Evolutionary conservation across 306 rosid species (phyloP), one percentile per base, ranked within the genome.

Genomic region (Pyrus communis): DNA sequence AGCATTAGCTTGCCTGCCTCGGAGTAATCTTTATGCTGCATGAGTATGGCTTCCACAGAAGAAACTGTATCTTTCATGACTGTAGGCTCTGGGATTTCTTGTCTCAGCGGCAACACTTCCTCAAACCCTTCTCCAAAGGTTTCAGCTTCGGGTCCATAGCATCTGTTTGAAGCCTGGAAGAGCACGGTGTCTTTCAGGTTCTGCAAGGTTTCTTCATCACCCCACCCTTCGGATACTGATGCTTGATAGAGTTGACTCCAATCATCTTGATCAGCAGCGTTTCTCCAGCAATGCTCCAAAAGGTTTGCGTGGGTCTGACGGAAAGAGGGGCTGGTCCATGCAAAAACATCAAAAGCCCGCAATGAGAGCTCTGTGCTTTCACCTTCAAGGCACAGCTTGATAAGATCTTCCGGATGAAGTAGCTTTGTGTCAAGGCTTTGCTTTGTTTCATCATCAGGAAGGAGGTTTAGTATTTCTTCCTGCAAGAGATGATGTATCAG

Each of bases 1-100:
- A 92, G 82, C 96, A 95, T 92, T 83, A 95, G 84, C 80, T 89
- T 95, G 43, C 98, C 98, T 9, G 98, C 98, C 81, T 86, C 92
- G 5, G 97, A 84, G 67, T 77, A 95, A 83, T 89, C 96, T 84
- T 83, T 89, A 81, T 92, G 97, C 82, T 88, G 92, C 98, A 92
- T 95, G 73, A 95, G 84, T 77, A 92, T 89, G 71, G 86, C 77
- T 69, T 90, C 93, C 65, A 95, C 97, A 5, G 97, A 92, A 79
- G 88, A 79, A 71, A 76, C 66, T 25, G 75, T 79, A 75, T 85
- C 93, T 64, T 80, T 83, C 80, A 67, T 11, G 45, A 45, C 30
- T 17, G 80, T 71, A 74, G 89, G 78, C 73, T 89, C 94, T 77
- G 69, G 27, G 42, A 72, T 87, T 68, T 90, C 94, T 82, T 75